phyloP scores from a whole-genome alignment of 441 rosid species.

The Croton laevigatus region DNA sequence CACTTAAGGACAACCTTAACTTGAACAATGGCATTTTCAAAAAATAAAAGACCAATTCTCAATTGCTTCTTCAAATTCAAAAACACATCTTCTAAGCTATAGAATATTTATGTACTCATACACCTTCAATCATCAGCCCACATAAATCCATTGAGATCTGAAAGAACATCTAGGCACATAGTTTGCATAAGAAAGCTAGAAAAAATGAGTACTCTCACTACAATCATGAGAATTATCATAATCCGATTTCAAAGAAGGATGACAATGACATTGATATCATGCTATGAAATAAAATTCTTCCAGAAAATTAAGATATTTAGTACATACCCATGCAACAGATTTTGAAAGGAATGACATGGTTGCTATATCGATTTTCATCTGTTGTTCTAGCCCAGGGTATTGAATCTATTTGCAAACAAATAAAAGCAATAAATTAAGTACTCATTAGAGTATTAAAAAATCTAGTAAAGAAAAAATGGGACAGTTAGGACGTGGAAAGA shows the following conservation, averaged over 20 bases:
- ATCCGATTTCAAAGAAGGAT: not conserved
- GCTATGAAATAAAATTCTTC: not conserved
- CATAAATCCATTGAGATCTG: not conserved
- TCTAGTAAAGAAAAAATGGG: not conserved
- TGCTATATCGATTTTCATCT: conserved; percentile 68
- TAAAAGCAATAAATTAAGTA: not conserved
- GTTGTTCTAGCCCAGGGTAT: conserved; percentile 72
- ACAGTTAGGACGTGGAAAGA: not conserved
- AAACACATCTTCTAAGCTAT: not conserved
- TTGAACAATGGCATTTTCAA: not conserved
- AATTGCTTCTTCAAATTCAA: not conserved
- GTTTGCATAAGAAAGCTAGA: not conserved
- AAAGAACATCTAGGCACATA: not conserved
- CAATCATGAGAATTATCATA: not conserved
- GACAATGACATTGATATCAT: not conserved
- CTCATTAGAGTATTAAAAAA: not conserved
- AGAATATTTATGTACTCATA: not conserved
- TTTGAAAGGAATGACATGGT: conserved; percentile 76
- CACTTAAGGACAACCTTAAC: not conserved
- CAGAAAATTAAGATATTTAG: conserved; percentile 7
- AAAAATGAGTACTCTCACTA: not conserved
- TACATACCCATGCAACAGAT: conserved; percentile 56
- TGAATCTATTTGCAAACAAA: conserved; percentile 52
- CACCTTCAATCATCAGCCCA: not conserved
- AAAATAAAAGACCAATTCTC: not conserved